Evolutionary conservation across 768 basidiomycete species (phyloP).

Genomic region (Termitomyces sp.): DNA sequence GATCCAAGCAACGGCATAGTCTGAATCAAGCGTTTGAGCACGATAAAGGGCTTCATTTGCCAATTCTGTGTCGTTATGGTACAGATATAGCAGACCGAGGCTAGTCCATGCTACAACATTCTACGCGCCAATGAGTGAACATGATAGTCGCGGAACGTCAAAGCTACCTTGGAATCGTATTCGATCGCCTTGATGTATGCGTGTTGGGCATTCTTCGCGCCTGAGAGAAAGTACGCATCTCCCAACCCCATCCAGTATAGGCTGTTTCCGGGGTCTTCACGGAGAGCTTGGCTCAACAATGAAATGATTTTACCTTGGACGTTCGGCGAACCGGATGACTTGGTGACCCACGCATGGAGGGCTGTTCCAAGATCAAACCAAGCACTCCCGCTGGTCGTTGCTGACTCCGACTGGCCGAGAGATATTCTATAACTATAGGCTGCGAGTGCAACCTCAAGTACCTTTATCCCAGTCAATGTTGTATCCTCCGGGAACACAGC

Average conservation of each 20-base stretch:
- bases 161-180: conserved; percentile 70
- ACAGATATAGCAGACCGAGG: conserved; percentile 81
- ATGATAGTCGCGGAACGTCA: neutral
- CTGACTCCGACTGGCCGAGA: conserved; percentile 47
- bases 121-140: conserved; percentile 27
- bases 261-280: conserved; percentile 64
- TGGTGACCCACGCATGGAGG: conserved; percentile 43
- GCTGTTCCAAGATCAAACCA: conserved; percentile 72
- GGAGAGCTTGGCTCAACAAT: conserved; percentile 66
- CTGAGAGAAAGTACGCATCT: conserved; percentile 56
- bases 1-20: conserved; percentile 84
- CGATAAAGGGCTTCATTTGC: conserved; percentile 82
- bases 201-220: conserved; percentile 80
- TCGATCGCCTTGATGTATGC: conserved; percentile 88
- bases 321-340: conserved; percentile 20
- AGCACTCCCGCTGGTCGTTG: conserved; percentile 42
- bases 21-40: conserved; percentile 90
- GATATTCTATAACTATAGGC: conserved; percentile 59
- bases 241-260: conserved; percentile 83
- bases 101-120: conserved; percentile 78
- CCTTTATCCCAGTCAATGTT: conserved; percentile 25
- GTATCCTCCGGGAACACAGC: conserved; percentile 19
- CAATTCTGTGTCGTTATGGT: conserved; percentile 72
- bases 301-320: conserved; percentile 38
- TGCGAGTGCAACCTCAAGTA: conserved; percentile 47